Evolutionary conservation across 2,329 filamentous ascomycete genomes (phyloP), one percentile per base, ranked within the genome.

Genomic region (Septoria linicola): DNA sequence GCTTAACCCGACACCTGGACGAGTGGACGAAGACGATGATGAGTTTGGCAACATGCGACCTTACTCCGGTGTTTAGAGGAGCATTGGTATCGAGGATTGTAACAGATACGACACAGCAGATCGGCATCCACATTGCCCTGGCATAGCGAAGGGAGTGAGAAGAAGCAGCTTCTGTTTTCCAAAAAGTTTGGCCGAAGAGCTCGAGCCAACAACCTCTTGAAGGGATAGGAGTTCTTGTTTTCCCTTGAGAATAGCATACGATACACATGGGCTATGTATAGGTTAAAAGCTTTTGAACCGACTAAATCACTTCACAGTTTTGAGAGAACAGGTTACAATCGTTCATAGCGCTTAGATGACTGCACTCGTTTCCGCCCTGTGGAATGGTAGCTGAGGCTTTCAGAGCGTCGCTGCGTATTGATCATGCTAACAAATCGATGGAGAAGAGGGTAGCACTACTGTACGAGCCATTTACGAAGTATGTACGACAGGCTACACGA

Each of bases 1-100:
- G 45, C 30, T 43, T 6, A n/a, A 13, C 34, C 43, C 48, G 21
- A 21, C 30, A 36, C 49, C 31, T 35, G 35, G 31, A 34, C 43
- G 50, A 44, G 39, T 53, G 16, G 60, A 55, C 3, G 57, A 59
- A 17, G 58, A 59, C 34, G 60, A 61, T 32, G 58, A 61, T 17
- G 52, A 40, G 37, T 51, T 41, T 19, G 51, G 53, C 19, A 47
- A 51, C 30, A 45, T 40, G 30, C 46, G 55, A 40, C 60, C 58
- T 25, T 61, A 59, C 34, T 53, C 55, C 30, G 60, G 60, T 21
- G 54, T 58, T n/a, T 62, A 58, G 45, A 48, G 8, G 20, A 41
- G 32, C 23, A 45, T 39, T 4, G 5, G 41, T 34, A 44, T 51
- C 7, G 34, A 20, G 21, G 23, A 40, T 13, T 3, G 35, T 42